Evolutionary conservation across 345 rosid species (phyloP), one percentile per base, ranked within the genome.

Genomic region (Chamaenerion angustifolium): DNA sequence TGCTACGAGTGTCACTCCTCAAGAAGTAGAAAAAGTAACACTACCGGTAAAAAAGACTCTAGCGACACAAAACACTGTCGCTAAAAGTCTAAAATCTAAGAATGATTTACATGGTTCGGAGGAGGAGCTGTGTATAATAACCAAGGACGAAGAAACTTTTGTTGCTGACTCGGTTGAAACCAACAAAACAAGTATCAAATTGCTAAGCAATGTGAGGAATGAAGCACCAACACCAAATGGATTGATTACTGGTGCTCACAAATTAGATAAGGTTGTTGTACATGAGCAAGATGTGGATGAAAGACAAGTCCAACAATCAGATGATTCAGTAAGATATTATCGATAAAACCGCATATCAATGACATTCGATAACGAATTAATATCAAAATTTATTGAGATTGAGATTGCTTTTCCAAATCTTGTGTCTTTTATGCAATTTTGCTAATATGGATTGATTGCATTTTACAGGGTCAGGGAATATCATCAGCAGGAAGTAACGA

Each of bases 271-370:
- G 42, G 64, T 56, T 27, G 65, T 31, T 31, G 37, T 31, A 31
- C 37, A 68, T 52, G 25, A 56, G 61, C 64, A 16, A 65, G 49
- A 55, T 31, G 54, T 56, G 6, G 49, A 65, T 40, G 69, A 65
- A 57, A 46, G 56, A 51, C 63, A 56, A 60, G 66, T 52, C 42
- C 65, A 56, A 60, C 63, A 46, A 59, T 45, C 64, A 27, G 48
- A 47, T 43, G 74, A 64, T 46, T 63, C 55, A 18, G 96, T 88
- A 77, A 80, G 81, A 46, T 44, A 55, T 7, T 31, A 7, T 31
- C 51, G 43, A 35, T 49, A 43, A 7, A 49, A 27, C 8, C 37
- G 37, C 37, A 31, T 31, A 3, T 31, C 8, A 7, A 31, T 31
- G 37, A 31, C 2, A 23, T n/a, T 5, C 27, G 2, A 23, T 23